phyloP scores from a whole-genome alignment of 495 filamentous ascomycete species.

The Penicillium crystallinum region DNA sequence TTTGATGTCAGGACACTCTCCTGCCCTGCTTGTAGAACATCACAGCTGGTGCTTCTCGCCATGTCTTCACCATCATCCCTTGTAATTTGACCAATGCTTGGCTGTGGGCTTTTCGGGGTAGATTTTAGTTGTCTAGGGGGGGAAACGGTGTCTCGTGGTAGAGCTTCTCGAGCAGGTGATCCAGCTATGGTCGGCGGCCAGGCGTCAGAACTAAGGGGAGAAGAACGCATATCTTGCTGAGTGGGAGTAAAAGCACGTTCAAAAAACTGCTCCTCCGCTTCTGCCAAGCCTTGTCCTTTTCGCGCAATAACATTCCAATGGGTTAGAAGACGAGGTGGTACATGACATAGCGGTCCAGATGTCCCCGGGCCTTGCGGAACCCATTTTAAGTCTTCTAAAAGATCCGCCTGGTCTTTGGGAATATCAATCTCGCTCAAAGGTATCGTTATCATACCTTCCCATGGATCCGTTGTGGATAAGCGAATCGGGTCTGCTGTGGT shows the following conservation, averaged over 20 bases:
- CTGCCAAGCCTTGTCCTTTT: conserved; percentile 9
- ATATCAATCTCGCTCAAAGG: conserved; percentile 47
- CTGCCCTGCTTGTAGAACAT: not conserved
- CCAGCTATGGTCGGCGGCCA: not conserved
- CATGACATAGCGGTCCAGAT: conserved; percentile 24
- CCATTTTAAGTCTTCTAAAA: conserved; percentile 51
- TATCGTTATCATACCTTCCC: conserved; percentile 39
- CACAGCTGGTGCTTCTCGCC: not conserved
- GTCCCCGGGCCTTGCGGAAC: conserved; percentile 31
- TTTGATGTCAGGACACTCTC: not conserved
- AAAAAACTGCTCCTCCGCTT: not conserved
- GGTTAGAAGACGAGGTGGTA: conserved; percentile 30
- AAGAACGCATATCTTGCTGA: conserved; percentile 5
- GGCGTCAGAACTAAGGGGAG: conserved; percentile 4
- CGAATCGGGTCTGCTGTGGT: not conserved
- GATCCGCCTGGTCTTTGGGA: conserved; percentile 52
- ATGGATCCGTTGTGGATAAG: conserved; percentile 16
- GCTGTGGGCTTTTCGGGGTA: not conserved
- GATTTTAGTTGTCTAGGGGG: not conserved
- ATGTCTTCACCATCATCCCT: not conserved
- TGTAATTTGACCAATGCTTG: not conserved
- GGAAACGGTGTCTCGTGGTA: not conserved
- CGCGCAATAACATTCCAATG: conserved; percentile 38
- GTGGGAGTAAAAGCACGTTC: not conserved
- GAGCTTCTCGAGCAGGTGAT: not conserved